Conservation (phyloP, 176 grass and related monocot species). For the Hyparrhenia diplandra region DNA sequence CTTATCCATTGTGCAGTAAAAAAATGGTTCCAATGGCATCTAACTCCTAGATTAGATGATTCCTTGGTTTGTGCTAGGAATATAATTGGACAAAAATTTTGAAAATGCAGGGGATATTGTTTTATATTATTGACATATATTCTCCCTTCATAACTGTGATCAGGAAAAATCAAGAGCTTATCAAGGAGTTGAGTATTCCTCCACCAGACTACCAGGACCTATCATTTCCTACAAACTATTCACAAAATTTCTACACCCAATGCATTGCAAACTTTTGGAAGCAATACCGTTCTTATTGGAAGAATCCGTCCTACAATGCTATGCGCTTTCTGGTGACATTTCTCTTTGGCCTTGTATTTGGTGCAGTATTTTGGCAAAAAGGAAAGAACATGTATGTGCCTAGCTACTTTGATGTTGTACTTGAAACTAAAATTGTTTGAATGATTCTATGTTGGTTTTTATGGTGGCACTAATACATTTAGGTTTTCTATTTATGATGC, state of each 20-base stretch:
- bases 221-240: conserved; percentile 76
- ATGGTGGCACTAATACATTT: conserved; percentile 21
- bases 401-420: conserved; percentile 4
- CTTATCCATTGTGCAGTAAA: not conserved
- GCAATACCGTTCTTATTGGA: conserved; percentile 81
- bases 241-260: conserved; percentile 63
- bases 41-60: not conserved
- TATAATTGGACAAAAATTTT: not conserved
- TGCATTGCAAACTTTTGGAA: conserved; percentile 77
- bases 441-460: not conserved
- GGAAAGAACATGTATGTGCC: conserved; percentile 58
- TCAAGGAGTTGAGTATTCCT: conserved; percentile 71
- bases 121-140: not conserved
- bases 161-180: conserved; percentile 57
- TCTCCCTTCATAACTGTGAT: conserved; percentile 11
- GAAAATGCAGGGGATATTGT: not conserved
- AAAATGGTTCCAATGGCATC: not conserved
- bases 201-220: conserved; percentile 50
- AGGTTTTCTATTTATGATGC: not conserved
- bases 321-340: conserved; percentile 73
- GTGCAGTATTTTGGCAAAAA: conserved; percentile 82
- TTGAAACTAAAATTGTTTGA: conserved; percentile 11
- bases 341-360: conserved; percentile 71
- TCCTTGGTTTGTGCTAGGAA: not conserved
- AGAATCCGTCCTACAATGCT: conserved; percentile 83